Base-by-base conservation (phyloP, 495 filamentous ascomycete genomes). In the Trichocladium uniseriatum region DNA sequence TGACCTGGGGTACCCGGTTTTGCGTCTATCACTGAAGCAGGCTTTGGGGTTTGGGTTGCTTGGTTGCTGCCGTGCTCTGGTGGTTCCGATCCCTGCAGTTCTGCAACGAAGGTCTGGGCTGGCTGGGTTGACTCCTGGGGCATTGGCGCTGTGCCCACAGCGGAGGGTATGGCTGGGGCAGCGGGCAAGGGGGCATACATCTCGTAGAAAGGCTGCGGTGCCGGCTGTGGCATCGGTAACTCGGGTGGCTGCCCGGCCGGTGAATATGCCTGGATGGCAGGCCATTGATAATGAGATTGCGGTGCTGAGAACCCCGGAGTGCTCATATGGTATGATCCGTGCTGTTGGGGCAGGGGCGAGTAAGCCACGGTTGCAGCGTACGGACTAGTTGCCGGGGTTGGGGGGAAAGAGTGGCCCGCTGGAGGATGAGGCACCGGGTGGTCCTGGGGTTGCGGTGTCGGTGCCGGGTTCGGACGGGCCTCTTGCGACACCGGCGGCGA, bases 51-150 rank as follows among this genome's bases (percentile, higher is more conserved):
- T 7, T 5, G 16, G 10, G 31, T 4, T 9, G 5, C 28, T 14
- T 52, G 38, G 6, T 39, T 18, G 6, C 38, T 43, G 37, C 27
- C 36, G 11, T 2, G 14, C 21, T 4, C n/a, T 3, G 19, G 18
- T 13, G 54, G 54, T 1, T 46, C 40, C 1, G 39, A 57, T 8
- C 54, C 54, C 18, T 20, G 40, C 11, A 57, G 45, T 22, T 57
- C 54, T 6, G 54, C 45, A 42, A 53, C 20, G 22, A 57, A 57
- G 3, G 29, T 29, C 18, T 41, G 46, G 22, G 8, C n/a, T 22
- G 36, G 36, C 7, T 38, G 35, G 21, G 20, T 2, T 24, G 20
- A 6, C 21, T 28, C 38, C 3, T 11, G 5, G 2, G 35, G 19
- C 22, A 13, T 3, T n/a, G 22, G 8, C 5, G 10, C 18, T 8